Evolutionary conservation across 2,329 filamentous ascomycete species (phyloP).

Genomic region (Magnaporthales sp.): DNA sequence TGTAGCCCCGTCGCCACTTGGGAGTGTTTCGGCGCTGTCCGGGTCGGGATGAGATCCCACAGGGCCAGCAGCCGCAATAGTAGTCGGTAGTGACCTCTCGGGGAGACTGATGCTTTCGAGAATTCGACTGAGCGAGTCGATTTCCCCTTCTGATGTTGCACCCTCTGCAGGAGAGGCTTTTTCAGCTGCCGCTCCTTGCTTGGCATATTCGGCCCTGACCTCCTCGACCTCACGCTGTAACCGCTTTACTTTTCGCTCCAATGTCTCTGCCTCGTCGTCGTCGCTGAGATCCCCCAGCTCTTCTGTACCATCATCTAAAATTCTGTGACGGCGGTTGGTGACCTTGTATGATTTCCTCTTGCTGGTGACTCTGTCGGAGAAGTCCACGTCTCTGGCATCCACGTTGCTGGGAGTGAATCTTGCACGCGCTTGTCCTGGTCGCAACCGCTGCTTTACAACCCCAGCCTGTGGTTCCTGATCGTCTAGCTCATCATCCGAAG

Average conservation of each 20-base stretch:
- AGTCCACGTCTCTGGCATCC: slow-evolving; percentile 72
- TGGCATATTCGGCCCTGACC: slow-evolving; percentile 54
- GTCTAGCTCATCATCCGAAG: slow-evolving; percentile 55
- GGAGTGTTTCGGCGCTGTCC: background rate
- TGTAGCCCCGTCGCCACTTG: slow-evolving; percentile 26
- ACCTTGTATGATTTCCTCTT: slow-evolving; percentile 80
- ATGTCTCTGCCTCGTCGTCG: slow-evolving; percentile 61
- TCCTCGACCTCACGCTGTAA: slow-evolving; percentile 77
- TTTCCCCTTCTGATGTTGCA: slow-evolving; percentile 3
- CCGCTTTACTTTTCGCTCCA: slow-evolving; percentile 72
- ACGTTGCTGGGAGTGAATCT: slow-evolving; percentile 70
- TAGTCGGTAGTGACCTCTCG: slow-evolving; percentile 11
- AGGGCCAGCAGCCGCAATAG: background rate
- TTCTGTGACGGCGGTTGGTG: slow-evolving; percentile 57
- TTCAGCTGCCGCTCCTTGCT: slow-evolving; percentile 41
- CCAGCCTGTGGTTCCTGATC: slow-evolving; percentile 52
- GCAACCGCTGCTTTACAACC: slow-evolving; percentile 69
- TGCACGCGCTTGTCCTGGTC: slow-evolving; percentile 69
- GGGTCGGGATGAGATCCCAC: slow-evolving; percentile 7
- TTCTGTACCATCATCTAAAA: slow-evolving; percentile 53
- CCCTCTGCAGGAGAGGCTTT: slow-evolving; percentile 18
- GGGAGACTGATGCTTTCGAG: slow-evolving; percentile 54
- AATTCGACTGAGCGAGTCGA: slow-evolving; percentile 62
- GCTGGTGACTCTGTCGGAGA: slow-evolving; percentile 78
- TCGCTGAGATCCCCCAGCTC: slow-evolving; percentile 70